These are phyloP conservation scores for Claviceps pazoutovae DNA, from an alignment of 2,329 filamentous ascomycete species.

Conservation along the genomic window DNA sequence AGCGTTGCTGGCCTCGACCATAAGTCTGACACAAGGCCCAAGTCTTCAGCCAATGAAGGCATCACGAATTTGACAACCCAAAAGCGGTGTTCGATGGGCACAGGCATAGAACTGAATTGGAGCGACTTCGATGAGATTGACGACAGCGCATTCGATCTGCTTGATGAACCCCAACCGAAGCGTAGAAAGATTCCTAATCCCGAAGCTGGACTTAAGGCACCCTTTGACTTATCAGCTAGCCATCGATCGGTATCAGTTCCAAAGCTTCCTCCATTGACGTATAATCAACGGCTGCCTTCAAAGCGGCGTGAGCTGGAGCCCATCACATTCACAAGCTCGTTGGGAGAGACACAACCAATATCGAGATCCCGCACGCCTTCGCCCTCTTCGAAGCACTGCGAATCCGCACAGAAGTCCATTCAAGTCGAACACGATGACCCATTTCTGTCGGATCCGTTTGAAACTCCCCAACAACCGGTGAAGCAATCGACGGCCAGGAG, in stretches of 20 bases:
- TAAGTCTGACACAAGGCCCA: too few relatives aligned
- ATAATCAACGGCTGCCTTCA: background rate
- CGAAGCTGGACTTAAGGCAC: background rate
- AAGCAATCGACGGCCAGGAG: background rate
- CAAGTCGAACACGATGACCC: background rate
- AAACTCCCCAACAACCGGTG: constrained; percentile 16
- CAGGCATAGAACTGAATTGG: background rate
- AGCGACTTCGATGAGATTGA: background rate
- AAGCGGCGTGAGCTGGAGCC: constrained; percentile 9
- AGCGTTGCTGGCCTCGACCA: background rate
- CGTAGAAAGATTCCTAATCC: background rate
- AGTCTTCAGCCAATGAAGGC: background rate
- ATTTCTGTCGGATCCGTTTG: constrained; percentile 20
- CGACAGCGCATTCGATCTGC: background rate
- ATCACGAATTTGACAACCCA: background rate
- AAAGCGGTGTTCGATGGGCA: background rate
- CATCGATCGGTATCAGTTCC: background rate
- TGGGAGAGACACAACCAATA: constrained; percentile 8
- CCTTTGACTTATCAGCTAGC: background rate
- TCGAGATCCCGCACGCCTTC: background rate
- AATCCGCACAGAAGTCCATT: background rate
- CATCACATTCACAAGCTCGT: constrained; percentile 26
- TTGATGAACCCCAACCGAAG: constrained; percentile 1
- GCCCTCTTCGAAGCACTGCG: background rate
- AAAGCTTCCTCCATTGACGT: background rate